Base-by-base conservation (phyloP, 2,329 filamentous ascomycete genomes). In the Fusarium torreyae region DNA sequence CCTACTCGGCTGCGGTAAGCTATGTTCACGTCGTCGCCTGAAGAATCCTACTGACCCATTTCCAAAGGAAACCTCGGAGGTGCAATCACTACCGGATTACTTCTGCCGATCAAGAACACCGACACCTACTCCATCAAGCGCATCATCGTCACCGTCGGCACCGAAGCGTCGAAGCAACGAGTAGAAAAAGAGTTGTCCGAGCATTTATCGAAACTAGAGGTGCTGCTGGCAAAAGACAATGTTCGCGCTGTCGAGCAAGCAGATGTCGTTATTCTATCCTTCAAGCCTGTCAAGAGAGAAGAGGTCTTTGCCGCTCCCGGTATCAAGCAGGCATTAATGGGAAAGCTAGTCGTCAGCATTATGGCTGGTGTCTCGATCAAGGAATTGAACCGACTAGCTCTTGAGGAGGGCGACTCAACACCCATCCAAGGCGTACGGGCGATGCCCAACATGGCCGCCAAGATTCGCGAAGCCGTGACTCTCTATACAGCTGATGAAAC, bases 391-490 rank as follows among this genome's bases (percentile, higher is more conserved):
- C 44, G 60, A 5, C 28, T 64, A 20, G 49, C 28, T 7, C 20
- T 38, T 17, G 20, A 36, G 9, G 44, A 26, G 11, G 15, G 36
- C 9, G 18, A 59, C 40, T 9, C 40, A 10, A 36, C 7, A 2
- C n/a, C 34, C 28, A 10, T 20, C 51, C 59, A 64, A 24, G 50
- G 18, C 28, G 50, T 64, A 2, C 49, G 60, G 14, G 60, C 49
- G 6, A 53, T 54, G 60, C 60, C 60, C 24, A 63, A 59, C 38
- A 63, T 63, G 60, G 60, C 60, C 15, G 60, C 55, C 36, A 63
- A 59, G 55, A 63, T 59, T 13, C 55, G 54, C 33, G 42, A 63
- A 26, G 54, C 60, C 10, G 55, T 64, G 36, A 64, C 55, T n/a
- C 44, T 64, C 1, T 59, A 48, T n/a, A 55, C 60, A 11, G 49